These are phyloP conservation scores for apple (Malus domestica) DNA, from an alignment of 306 rosid genomes.

Conservation along the genomic window ASM211411v1 NC_041795.1:30555001-30555500, in stretches of 20 bases:
- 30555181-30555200: background rate
- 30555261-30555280: background rate
- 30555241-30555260: conserved; percentile 16
- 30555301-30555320: background rate
- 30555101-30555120: background rate
- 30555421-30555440: background rate
- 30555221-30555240: background rate
- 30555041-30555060: background rate
- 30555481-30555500: background rate
- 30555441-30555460: conserved; percentile 27
- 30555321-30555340: background rate
- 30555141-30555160: background rate
- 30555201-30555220: conserved; percentile 6
- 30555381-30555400: background rate
- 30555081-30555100: background rate
- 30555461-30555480: conserved; percentile 8
- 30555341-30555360: background rate
- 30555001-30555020: background rate
- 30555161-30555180: conserved; percentile 1
- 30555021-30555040: background rate
- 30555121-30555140: background rate
- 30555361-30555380: background rate
- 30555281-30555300: background rate
- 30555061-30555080: background rate
- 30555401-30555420: too few relatives aligned